Percentiles rank a stretch among this genome's conserved stretches.
phyloP scores from a whole-genome alignment of 163 green algal species.

The Scenedesmus sp. region DNA sequence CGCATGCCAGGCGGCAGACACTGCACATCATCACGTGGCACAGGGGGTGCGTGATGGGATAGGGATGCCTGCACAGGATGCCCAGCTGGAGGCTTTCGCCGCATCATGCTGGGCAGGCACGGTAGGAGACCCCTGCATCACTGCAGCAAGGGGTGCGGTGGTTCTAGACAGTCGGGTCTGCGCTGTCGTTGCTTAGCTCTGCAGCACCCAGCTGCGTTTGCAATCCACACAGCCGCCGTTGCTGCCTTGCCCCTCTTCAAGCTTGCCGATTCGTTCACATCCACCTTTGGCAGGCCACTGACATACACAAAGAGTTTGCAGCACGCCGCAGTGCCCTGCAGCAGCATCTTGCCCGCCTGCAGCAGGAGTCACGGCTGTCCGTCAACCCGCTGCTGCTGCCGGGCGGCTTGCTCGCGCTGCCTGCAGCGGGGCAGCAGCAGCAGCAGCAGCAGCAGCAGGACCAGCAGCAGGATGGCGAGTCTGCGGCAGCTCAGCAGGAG shows the following conservation, averaged over 20 bases:
- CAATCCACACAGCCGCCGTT: too few species aligned
- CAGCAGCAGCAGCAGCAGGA: slow-evolving; percentile 14
- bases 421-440: background rate
- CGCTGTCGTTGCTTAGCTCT: too few species aligned
- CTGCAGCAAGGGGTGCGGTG: too few species aligned
- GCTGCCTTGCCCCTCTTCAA: background rate
- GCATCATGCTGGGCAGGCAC: too few species aligned
- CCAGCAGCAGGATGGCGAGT: background rate
- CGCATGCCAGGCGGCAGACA: background rate
- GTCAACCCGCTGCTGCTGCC: slow-evolving; percentile 35
- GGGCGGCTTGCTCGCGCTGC: background rate
- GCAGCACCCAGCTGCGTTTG: too few species aligned
- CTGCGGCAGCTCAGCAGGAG: too few species aligned
- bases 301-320: slow-evolving; percentile 41
- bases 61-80: too few species aligned
- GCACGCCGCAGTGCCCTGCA: slow-evolving; percentile 14
- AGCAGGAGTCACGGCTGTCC: slow-evolving; percentile 30
- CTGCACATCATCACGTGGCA: too few species aligned
- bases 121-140: too few species aligned
- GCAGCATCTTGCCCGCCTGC: slow-evolving; percentile 2
- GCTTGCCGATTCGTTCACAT: background rate
- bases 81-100: too few species aligned
- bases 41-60: too few species aligned
- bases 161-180: too few species aligned
- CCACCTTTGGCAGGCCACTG: slow-evolving; percentile 12